phyloP scores from a whole-genome alignment of 331 rosid species.

The Malus hybrid region DNA sequence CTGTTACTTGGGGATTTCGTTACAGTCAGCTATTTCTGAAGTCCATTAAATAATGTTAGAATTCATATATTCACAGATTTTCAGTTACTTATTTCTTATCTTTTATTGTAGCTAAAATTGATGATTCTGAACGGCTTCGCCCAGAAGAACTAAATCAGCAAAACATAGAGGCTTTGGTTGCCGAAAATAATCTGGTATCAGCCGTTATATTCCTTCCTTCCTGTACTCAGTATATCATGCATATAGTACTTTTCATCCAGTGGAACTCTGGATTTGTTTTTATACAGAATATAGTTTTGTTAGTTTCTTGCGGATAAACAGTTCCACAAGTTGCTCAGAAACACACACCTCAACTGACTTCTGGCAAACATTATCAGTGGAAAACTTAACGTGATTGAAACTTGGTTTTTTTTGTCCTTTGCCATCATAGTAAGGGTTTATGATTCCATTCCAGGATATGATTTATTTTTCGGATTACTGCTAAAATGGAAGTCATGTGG shows the following conservation, averaged over 20 bases:
- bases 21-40: neutral
- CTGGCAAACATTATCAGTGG: neutral
- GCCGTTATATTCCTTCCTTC: neutral
- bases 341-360: neutral
- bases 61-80: neutral
- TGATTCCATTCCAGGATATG: neutral
- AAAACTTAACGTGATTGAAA: neutral
- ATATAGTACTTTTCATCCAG: neutral
- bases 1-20: neutral
- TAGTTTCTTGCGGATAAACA: neutral
- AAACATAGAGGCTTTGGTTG: constrained; percentile 94
- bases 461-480: neutral
- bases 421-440: neutral
- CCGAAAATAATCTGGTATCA: constrained; percentile 88
- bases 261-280: neutral
- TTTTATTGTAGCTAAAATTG: constrained; percentile 56
- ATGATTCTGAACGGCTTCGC: constrained; percentile 81
- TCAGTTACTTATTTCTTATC: neutral
- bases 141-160: constrained; percentile 98
- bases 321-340: neutral
- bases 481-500: constrained; percentile 8
- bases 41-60: neutral
- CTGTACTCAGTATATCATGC: neutral
- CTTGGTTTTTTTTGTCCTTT: neutral
- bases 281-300: neutral